Base-by-base conservation (phyloP, 371 early-diverging fungal genomes). In the Rhizomucor pusillus region DNA sequence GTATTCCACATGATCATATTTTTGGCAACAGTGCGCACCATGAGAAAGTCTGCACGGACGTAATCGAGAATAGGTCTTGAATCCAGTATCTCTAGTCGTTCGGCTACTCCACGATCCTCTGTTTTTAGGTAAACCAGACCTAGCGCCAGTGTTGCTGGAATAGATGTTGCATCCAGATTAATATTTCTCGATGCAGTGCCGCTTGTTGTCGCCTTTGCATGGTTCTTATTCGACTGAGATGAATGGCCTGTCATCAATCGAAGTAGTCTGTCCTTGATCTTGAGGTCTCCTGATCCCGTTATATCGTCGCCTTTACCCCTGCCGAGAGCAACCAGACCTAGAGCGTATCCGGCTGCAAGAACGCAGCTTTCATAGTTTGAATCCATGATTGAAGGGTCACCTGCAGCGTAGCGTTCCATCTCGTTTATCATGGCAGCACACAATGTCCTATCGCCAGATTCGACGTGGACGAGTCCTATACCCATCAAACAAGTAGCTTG, bases 41-140 rank as follows among this genome's bases (percentile, higher is more conserved):
- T 59, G 16, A 94, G 56, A 9, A 85, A 54, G 52, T 93, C 90
- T 3, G 92, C 89, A 5, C 87, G 82, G 10, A 87, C 67, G 20
- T 79, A 78, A 20, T 89, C 85, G 36, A 95, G 64, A 22, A 82
- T 65, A 25, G 72, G 78, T 1, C 61, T 43, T 1, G 69, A 60
- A 14, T 69, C 69, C 0, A 91, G 88, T 0, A 90, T 50, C 18
- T 60, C 66, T 12, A 96, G 69, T 11, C 75, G 68, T 12, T 78
- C 69, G 0, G 93, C 92, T 0, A 91, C 76, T 14, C 67, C 51
- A 4, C 36, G 35, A 51, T 91, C 82, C 57, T 89, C 82, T 10
- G 93, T 89, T 43, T 87, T 89, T 24, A 95, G 69, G 59, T 85
- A 94, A 71, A 90, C 86, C 13, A 96, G 66, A 0, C 84, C 91